Conservation (phyloP, 2,329 filamentous ascomycete genomes). For the Alternaria consortialis region DNA sequence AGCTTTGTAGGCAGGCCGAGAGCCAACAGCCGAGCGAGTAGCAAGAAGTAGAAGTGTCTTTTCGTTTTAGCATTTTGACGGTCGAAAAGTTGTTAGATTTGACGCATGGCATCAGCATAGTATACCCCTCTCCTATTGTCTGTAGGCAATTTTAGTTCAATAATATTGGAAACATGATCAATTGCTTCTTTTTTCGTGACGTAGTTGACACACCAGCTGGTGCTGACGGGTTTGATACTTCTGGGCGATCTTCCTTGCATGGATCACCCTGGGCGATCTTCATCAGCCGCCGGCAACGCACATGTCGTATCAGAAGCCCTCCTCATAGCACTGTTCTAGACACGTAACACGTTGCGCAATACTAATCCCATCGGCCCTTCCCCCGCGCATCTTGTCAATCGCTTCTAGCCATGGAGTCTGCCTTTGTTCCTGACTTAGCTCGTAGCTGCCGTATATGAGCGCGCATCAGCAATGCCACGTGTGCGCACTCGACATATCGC, state of each 20-base stretch:
- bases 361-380: conserved; percentile 11
- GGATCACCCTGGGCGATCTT: conserved; percentile 1
- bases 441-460: conserved; percentile 13
- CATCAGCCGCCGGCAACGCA: background rate
- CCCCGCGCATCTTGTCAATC: background rate
- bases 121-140: conserved; percentile 31
- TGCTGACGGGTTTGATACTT: background rate
- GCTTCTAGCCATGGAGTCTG: conserved; percentile 19
- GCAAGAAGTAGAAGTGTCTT: conserved; percentile 10
- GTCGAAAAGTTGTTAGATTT: conserved; percentile 11
- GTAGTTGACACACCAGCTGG: background rate
- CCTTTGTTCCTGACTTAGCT: background rate
- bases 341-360: conserved; percentile 16
- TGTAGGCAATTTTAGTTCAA: conserved; percentile 9
- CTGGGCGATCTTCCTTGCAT: background rate
- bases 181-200: background rate
- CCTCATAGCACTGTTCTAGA: conserved; percentile 13
- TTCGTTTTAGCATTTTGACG: conserved; percentile 9
- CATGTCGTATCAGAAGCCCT: background rate
- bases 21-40: conserved; percentile 30
- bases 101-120: conserved; percentile 26
- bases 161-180: conserved; percentile 9
- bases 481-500: conserved; percentile 41
- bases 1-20: conserved; percentile 50
- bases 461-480: conserved; percentile 33